Evolutionary conservation across 2,329 filamentous ascomycete genomes (phyloP), one percentile per base, ranked within the genome.

Genomic region (Neoscytalidium dimidiatum): DNA sequence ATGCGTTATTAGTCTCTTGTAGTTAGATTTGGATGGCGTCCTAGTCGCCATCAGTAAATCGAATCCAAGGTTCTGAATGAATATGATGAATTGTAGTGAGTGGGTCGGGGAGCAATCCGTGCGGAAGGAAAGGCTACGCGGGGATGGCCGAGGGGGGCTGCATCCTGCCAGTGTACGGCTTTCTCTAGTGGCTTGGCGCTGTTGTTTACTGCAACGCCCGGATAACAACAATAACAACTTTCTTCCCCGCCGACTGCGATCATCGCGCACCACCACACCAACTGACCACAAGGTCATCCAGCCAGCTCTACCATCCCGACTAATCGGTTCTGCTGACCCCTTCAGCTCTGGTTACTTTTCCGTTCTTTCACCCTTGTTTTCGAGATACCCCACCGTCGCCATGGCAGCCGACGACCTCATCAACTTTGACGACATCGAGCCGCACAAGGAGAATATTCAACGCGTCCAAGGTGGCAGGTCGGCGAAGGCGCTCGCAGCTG

Each of bases 391-490:
- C 41, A 57, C 49, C 62, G 62, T 35, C 21, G 66, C 71, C 68
- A 81, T 81, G 79, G 77, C 71, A 53, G 69, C 79, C 64, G 78
- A 80, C 66, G 82, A 84, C 70, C 74, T 83, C 26, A 81, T 84
- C 71, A 79, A 82, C 80, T 98, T 99, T 81, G 91, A 96, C 72
- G 86, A 97, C 68, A 97, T 99, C 79, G 95, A 99, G 81, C 88
- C 87, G 52, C 94, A 97, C 72, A 99, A 99, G 80, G 95, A 99
- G 81, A 99, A 99, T 79, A 97, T 99, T 64, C 94, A 97, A 78
- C 89, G 93, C 23, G 85, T 99, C 13, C 94, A 94, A 17, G 91
- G 92, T 68, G 95, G 90, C 35, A 84, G 95, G 69, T 98, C 94
- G 44, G 95, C 94, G 51, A 92, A 89, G 80, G 94, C 95, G 62